A percentile compares a stretch with the other conserved stretches of the same genome.
phyloP scores from a whole-genome alignment of 2,329 filamentous ascomycete species.

The Samsoniella hepiali region DNA sequence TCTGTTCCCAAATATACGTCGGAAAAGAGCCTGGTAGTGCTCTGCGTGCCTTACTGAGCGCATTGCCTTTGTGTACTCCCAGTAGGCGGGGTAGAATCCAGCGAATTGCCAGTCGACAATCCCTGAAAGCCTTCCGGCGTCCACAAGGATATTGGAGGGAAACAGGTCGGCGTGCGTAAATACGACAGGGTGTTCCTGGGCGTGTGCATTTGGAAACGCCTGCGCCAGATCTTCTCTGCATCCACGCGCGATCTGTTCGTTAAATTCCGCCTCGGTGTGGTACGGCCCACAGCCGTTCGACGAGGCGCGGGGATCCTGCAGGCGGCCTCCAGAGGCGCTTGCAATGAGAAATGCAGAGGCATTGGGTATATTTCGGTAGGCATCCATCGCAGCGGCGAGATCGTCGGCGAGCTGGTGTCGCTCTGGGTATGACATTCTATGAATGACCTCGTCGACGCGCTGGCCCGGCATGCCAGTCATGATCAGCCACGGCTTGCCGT shows the following conservation, averaged over 20 bases:
- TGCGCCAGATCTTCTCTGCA: constrained; percentile 30
- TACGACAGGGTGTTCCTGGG: constrained; percentile 27
- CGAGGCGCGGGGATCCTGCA: constrained; percentile 27
- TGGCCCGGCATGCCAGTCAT: constrained; percentile 1
- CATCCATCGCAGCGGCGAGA: neutral
- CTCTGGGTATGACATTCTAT: constrained; percentile 2
- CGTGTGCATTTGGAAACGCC: neutral
- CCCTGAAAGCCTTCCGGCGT: constrained; percentile 30
- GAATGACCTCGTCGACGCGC: constrained; percentile 23
- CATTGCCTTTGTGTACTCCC: constrained; percentile 34
- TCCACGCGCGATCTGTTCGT: constrained; percentile 25
- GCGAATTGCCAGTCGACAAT: constrained; percentile 48
- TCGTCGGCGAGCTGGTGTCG: constrained; percentile 7
- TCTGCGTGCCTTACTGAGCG: neutral
- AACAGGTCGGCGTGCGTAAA: constrained; percentile 36
- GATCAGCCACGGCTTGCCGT: constrained; percentile 5
- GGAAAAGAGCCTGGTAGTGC: constrained; percentile 7
- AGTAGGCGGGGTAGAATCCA: constrained; percentile 46
- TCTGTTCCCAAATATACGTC: neutral
- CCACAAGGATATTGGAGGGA: constrained; percentile 33
- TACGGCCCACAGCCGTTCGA: constrained; percentile 27
- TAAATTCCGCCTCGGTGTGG: constrained; percentile 32
- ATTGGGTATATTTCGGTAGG: constrained; percentile 14
- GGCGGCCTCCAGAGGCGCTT: constrained; percentile 30
- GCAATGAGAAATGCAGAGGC: constrained; percentile 30